Base-by-base conservation (phyloP, 2,329 filamentous ascomycete species). In the Aspergillus sp. region DNA sequence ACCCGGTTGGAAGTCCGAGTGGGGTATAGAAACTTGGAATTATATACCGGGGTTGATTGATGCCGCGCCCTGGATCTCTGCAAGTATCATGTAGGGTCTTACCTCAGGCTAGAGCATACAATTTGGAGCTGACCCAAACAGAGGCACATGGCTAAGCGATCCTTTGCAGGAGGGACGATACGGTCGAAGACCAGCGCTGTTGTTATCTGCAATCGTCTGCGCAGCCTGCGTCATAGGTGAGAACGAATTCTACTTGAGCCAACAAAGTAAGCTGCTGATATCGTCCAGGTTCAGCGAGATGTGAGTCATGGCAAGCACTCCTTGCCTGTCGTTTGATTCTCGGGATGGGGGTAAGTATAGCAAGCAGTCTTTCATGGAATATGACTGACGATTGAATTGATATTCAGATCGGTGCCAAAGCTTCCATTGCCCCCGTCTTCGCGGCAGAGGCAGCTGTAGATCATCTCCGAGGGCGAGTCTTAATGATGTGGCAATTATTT, bases 131-230 rank as follows among this genome's bases (percentile, higher is more conserved):
- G 26, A 30, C 26, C 8, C 8, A 1, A 11, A 30, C 26, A 60
- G 58, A 16, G 58, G 58, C n/a, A 45, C 48, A 9, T 63, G 61
- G 61, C 19, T 62, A 8, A 62, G 60, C 26, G 61, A 62, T 40
- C 61, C 58, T 16, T 20, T 64, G 4, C 60, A 62, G 22, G 57
- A 61, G 20, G 44, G 50, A 1, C 43, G 7, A 10, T 57, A 41
- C 47, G 61, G 61, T 13, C 46, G 73, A 26, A 65, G 72, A 3
- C 68, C 67, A 2, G 69, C 69, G 0, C 72, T 76, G 20, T 73
- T 74, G 51, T 32, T 74, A 52, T 63, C 66, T 6, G 71, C 69
- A 2, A 47, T 74, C 2, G 65, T 68, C 45, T 65, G 62, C 44
- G 56, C 53, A 3, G 54, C 51, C 0, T 60, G 47, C 45, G 51